A percentile compares a stretch with the other conserved stretches of the same genome.
Conservation (phyloP, 2,329 filamentous ascomycete species). For the Nemania sp. region DNA sequence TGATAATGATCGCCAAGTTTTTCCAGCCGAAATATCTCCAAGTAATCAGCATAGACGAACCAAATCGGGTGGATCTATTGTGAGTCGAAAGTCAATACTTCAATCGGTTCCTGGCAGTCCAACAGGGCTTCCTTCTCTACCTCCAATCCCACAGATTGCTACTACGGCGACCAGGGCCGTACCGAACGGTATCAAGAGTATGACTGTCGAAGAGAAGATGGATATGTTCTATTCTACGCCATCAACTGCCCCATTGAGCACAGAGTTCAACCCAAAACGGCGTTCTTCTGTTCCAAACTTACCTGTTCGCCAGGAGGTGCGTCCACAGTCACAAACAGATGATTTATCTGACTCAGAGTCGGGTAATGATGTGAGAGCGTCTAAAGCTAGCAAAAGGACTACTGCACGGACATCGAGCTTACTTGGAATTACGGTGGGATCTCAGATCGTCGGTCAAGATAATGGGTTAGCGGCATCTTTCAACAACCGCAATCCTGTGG, state of each 20-base stretch:
- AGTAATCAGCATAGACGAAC: conserved; percentile 59
- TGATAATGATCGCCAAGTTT: conserved; percentile 60
- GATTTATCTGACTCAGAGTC: conserved; percentile 46
- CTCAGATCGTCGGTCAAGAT: conserved; percentile 46
- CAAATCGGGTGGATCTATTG: conserved; percentile 62
- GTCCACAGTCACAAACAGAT: conserved; percentile 41
- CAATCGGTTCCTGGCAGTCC: conserved; percentile 59
- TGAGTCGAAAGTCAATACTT: conserved; percentile 60
- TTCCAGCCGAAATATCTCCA: conserved; percentile 59
- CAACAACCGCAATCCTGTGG: conserved; percentile 40
- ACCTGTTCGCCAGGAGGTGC: conserved; percentile 50
- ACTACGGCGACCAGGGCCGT: conserved; percentile 55
- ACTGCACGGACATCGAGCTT: conserved; percentile 57
- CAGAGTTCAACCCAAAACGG: conserved; percentile 41
- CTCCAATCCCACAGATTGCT: conserved; percentile 59
- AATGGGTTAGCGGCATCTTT: conserved; percentile 28
- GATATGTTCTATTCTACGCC: conserved; percentile 61
- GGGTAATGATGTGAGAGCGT: conserved; percentile 42
- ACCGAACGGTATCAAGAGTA: conserved; percentile 67
- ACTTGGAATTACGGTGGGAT: conserved; percentile 54
- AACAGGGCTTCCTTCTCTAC: conserved; percentile 65
- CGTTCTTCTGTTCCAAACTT: conserved; percentile 60
- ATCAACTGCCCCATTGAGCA: conserved; percentile 44
- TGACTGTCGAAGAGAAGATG: conserved; percentile 71
- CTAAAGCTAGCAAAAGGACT: conserved; percentile 53